Percentiles rank a stretch among this genome's conserved stretches.
Conservation (phyloP, 208 protist genomes). For the Leishmania tarentolae region DNA sequence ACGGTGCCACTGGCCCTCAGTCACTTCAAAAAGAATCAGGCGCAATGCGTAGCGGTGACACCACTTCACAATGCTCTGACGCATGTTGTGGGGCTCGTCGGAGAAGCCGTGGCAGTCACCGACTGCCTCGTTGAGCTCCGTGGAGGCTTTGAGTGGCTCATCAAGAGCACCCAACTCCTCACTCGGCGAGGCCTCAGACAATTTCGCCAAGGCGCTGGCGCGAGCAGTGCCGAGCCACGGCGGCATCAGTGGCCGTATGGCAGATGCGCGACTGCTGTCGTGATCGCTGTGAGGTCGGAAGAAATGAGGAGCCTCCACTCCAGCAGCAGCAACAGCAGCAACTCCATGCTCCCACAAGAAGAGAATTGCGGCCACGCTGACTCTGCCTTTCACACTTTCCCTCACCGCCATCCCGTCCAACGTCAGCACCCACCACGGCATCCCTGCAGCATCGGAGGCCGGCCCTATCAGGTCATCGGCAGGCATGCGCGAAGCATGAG, state of each 20-base stretch:
- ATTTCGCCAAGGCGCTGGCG: no score
- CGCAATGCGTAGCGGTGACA: constrained; percentile 24
- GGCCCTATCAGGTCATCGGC: neutral
- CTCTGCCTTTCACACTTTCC: neutral
- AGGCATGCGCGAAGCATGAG: constrained; percentile 2
- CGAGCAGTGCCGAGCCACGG: neutral
- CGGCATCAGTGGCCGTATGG: constrained; percentile 5
- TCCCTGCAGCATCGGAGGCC: neutral
- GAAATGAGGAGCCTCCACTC: neutral
- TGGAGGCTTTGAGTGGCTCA: neutral
- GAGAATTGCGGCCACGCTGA: neutral
- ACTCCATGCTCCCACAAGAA: constrained; percentile 11
- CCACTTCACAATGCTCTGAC: constrained; percentile 16
- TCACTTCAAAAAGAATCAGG: constrained; percentile 18
- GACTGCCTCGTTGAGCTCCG: neutral
- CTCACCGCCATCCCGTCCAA: constrained; percentile 12
- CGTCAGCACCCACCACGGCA: constrained; percentile 18
- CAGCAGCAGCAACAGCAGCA: neutral
- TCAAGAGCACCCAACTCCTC: neutral
- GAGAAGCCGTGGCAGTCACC: neutral
- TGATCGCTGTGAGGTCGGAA: neutral
- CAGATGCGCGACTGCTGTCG: neutral
- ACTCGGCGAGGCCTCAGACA: neutral
- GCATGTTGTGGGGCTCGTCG: neutral
- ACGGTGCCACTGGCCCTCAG: constrained; percentile 20